Percentiles rank a stretch among this genome's conserved stretches.
phyloP scores from a whole-genome alignment of 371 early-diverging fungal genomes.

The Smittium culicis region DNA sequence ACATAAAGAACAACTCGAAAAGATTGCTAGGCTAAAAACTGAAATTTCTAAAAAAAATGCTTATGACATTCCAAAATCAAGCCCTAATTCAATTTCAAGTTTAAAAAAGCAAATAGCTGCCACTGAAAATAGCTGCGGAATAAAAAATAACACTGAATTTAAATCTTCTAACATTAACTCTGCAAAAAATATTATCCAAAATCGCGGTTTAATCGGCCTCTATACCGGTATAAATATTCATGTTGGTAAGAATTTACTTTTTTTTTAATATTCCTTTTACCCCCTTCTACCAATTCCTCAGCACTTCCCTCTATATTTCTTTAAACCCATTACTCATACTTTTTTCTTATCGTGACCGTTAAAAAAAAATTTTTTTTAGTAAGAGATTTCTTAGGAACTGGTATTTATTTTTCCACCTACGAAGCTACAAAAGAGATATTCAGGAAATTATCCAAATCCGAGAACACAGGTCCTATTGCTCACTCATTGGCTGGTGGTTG shows the following conservation, averaged over 20 bases:
- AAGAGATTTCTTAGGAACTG: conserved; percentile 57
- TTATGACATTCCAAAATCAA: neutral
- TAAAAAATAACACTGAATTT: neutral
- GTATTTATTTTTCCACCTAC: conserved; percentile 60
- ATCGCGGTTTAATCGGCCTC: conserved; percentile 24
- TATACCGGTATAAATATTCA: conserved; percentile 29
- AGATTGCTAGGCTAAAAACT: conserved; percentile 10
- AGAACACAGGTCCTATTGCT: conserved; percentile 43
- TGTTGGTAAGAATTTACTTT: conserved; percentile 20
- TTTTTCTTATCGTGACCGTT: neutral
- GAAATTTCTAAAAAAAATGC: conserved; percentile 1
- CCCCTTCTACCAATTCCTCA: neutral
- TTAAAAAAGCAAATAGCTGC: too few species aligned
- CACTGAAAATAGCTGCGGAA: neutral
- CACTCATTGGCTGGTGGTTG: conserved; percentile 59
- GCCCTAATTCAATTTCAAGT: neutral
- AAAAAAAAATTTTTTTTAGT: conserved; percentile 1
- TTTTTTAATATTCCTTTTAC: neutral
- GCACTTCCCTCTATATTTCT: neutral
- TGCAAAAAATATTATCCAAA: conserved; percentile 23
- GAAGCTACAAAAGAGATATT: conserved; percentile 50
- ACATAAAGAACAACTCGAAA: conserved; percentile 23
- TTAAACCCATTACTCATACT: neutral
- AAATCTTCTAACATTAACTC: conserved; percentile 24
- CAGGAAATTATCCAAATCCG: conserved; percentile 32